Conservation (phyloP, 2,329 filamentous ascomycete species). For the Beauveria caledonica region DNA sequence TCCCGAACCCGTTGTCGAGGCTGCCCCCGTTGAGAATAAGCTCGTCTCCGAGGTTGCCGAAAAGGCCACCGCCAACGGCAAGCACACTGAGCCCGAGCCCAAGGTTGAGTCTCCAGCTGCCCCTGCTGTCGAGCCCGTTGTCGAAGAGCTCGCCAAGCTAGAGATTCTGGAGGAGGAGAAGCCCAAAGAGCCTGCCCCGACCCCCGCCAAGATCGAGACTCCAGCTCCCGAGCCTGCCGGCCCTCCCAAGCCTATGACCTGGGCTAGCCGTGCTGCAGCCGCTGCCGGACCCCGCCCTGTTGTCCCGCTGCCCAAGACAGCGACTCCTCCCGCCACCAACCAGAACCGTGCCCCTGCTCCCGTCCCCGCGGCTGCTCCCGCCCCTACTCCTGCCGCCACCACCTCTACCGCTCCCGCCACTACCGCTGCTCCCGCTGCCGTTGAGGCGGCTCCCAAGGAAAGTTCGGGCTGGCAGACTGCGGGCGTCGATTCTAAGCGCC, state of each 20-base stretch:
- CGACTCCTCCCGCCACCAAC: slow-evolving; percentile 38
- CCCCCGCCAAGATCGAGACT: slow-evolving; percentile 31
- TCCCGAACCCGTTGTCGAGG: slow-evolving; percentile 20
- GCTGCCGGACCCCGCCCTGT: slow-evolving; percentile 46
- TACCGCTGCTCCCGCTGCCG: slow-evolving; percentile 20
- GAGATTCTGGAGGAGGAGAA: slow-evolving; percentile 52
- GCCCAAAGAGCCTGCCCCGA: slow-evolving; percentile 55
- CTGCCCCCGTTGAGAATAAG: slow-evolving; percentile 11
- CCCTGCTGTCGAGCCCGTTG: slow-evolving; percentile 17
- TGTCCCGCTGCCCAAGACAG: slow-evolving; percentile 49
- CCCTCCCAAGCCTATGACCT: slow-evolving; percentile 57
- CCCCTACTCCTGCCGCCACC: slow-evolving; percentile 36
- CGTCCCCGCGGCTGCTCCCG: slow-evolving; percentile 31
- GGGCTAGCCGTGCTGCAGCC: slow-evolving; percentile 62
- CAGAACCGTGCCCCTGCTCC: slow-evolving; percentile 46
- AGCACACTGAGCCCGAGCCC: slow-evolving; percentile 13
- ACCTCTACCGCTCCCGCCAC: slow-evolving; percentile 30
- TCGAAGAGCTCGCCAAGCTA: slow-evolving; percentile 48
- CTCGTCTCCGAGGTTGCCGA: slow-evolving; percentile 22
- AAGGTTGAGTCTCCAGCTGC: slow-evolving; percentile 14
- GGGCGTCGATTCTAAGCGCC: slow-evolving; percentile 74
- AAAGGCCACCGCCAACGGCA: slow-evolving; percentile 15
- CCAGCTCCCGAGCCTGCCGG: slow-evolving; percentile 42
- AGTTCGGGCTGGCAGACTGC: slow-evolving; percentile 72
- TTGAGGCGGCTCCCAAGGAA: slow-evolving; percentile 41